These are phyloP conservation scores for Volutella citrinella DNA, from an alignment of 2,329 filamentous ascomycete species.

Conservation along the genomic window DNA sequence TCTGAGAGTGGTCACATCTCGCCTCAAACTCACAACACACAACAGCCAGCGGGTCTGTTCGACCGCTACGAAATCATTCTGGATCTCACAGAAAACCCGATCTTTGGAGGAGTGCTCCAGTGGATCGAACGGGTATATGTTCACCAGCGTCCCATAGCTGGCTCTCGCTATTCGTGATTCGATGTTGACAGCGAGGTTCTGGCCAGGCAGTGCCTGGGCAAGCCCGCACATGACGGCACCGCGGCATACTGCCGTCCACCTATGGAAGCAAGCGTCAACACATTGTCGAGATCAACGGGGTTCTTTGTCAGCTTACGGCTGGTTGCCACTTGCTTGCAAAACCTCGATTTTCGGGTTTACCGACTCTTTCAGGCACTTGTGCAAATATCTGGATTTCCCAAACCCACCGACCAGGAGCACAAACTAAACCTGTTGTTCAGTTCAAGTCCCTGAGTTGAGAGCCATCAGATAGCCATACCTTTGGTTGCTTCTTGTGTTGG, in stretches of 20 bases:
- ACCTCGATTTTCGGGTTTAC: constrained; percentile 20
- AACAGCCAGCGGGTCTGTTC: constrained; percentile 32
- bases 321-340: constrained; percentile 27
- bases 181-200: constrained; percentile 14
- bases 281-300: not conserved
- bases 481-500: constrained; percentile 21
- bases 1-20: not conserved
- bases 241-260: constrained; percentile 34
- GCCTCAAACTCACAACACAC: constrained; percentile 11
- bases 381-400: constrained; percentile 31
- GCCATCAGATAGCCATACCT: constrained; percentile 17
- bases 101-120: constrained; percentile 17
- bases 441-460: not conserved
- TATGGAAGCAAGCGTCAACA: too few species aligned
- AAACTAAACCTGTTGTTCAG: constrained; percentile 22
- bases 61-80: constrained; percentile 12
- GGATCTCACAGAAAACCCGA: constrained; percentile 10
- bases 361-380: constrained; percentile 15
- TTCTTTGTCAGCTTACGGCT: constrained; percentile 29
- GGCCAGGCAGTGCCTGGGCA: not conserved
- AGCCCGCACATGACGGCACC: constrained; percentile 31
- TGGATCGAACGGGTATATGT: constrained; percentile 12
- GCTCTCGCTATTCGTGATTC: constrained; percentile 26
- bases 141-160: constrained; percentile 24
- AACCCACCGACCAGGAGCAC: constrained; percentile 40